A percentile compares a stretch with the other conserved stretches of the same genome.
Conservation (phyloP, 352 stramenopile species). For the Globisporangium parvum region DNA sequence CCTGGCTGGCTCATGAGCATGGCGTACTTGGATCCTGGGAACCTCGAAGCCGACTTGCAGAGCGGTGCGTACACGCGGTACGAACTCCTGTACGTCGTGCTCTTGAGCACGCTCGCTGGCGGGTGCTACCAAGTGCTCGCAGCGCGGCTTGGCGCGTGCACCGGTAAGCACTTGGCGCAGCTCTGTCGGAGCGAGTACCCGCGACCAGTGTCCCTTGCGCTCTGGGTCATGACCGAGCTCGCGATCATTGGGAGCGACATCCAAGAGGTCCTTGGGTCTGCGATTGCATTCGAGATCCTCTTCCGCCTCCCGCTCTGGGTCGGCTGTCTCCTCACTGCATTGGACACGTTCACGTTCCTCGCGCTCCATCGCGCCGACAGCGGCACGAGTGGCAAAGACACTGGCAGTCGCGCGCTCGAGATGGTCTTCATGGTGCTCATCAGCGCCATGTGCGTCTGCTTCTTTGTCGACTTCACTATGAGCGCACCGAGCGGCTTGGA, state of each 20-base stretch:
- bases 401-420: constrained; percentile 46
- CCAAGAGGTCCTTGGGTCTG: constrained; percentile 73
- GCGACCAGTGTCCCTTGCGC: constrained; percentile 30
- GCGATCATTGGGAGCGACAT: constrained; percentile 87
- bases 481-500: constrained; percentile 53
- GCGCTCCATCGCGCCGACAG: constrained; percentile 60
- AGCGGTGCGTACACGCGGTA: constrained; percentile 81
- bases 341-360: constrained; percentile 91
- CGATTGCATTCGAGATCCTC: constrained; percentile 78
- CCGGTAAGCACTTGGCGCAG: constrained; percentile 74
- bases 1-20: constrained; percentile 71
- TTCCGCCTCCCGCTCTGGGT: constrained; percentile 63
- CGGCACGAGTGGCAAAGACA: constrained; percentile 3
- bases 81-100: constrained; percentile 48
- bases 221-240: constrained; percentile 86
- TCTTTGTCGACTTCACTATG: constrained; percentile 59
- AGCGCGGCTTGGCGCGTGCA: constrained; percentile 80
- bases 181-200: constrained; percentile 70
- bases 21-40: constrained; percentile 90
- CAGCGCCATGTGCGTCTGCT: constrained; percentile 79
- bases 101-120: constrained; percentile 77
- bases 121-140: constrained; percentile 75
- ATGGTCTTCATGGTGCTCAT: constrained; percentile 85
- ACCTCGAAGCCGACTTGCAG: constrained; percentile 91
- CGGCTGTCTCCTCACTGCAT: constrained; percentile 55